Evolutionary conservation across 2,329 filamentous ascomycete species (phyloP).

Genomic region (Venturia aucupariae): DNA sequence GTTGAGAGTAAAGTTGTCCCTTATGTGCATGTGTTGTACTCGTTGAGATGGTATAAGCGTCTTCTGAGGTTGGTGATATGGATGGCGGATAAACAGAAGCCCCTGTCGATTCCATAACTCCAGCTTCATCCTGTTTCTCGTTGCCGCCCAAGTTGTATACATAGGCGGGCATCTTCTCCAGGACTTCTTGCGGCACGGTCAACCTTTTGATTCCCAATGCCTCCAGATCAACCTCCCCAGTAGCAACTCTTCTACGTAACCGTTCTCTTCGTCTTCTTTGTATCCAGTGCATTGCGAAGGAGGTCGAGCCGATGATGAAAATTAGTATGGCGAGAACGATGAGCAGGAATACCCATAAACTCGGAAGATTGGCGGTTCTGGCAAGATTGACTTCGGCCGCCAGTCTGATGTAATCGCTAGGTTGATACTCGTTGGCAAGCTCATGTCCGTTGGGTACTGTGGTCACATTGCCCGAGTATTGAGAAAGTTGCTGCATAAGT

Average conservation of each 20-base stretch:
- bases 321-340: slow-evolving; percentile 64
- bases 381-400: slow-evolving; percentile 41
- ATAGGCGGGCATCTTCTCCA: slow-evolving; percentile 69
- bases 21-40: slow-evolving; percentile 17
- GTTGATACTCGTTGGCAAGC: slow-evolving; percentile 30
- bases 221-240: slow-evolving; percentile 79
- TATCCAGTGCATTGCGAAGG: slow-evolving; percentile 64
- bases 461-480: slow-evolving; percentile 69
- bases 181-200: slow-evolving; percentile 61
- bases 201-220: slow-evolving; percentile 74
- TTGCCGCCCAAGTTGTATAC: slow-evolving; percentile 45
- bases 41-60: not conserved
- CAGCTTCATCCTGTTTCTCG: not conserved
- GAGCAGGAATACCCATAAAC: slow-evolving; percentile 70
- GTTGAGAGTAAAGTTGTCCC: slow-evolving; percentile 52
- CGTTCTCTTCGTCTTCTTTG: slow-evolving; percentile 61
- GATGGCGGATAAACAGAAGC: not conserved
- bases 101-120: not conserved
- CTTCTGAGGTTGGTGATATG: slow-evolving; percentile 6
- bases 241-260: slow-evolving; percentile 60
- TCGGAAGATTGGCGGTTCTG: slow-evolving; percentile 45
- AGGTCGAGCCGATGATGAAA: slow-evolving; percentile 57
- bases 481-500: slow-evolving; percentile 62
- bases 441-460: slow-evolving; percentile 31
- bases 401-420: slow-evolving; percentile 40